A percentile compares a stretch with the other conserved stretches of the same genome.
Conservation (phyloP, 2,329 filamentous ascomycete genomes). For the Davidsoniella eucalypti region DNA sequence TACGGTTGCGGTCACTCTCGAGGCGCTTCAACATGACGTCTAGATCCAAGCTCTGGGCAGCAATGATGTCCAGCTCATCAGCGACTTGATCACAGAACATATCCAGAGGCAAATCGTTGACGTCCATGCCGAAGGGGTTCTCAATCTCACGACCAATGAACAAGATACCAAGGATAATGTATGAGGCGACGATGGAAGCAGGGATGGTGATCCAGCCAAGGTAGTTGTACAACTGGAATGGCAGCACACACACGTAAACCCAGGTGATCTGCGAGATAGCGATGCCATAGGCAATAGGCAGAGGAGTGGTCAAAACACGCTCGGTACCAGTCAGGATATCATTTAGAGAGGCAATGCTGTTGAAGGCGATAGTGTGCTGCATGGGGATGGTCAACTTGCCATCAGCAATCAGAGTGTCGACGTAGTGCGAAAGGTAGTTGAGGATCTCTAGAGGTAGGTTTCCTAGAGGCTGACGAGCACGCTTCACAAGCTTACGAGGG, state of each 20-base stretch:
- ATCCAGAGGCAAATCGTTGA: constrained; percentile 67
- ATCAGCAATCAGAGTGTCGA: constrained; percentile 42
- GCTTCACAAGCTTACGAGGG: constrained; percentile 62
- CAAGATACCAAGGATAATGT: constrained; percentile 65
- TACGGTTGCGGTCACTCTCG: constrained; percentile 27
- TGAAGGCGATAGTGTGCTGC: constrained; percentile 45
- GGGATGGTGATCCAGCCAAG: constrained; percentile 65
- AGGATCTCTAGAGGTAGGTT: constrained; percentile 75
- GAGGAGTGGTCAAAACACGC: constrained; percentile 64
- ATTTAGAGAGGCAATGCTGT: constrained; percentile 46
- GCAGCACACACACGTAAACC: constrained; percentile 65
- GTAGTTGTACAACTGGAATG: constrained; percentile 55
- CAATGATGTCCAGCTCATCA: constrained; percentile 58
- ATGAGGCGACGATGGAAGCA: constrained; percentile 53
- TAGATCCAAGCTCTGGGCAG: constrained; percentile 27
- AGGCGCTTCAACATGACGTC: constrained; percentile 20
- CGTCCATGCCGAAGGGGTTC: constrained; percentile 70
- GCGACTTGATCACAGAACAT: constrained; percentile 60
- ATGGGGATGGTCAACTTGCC: constrained; percentile 38
- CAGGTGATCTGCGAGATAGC: constrained; percentile 76
- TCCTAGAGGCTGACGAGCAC: constrained; percentile 53
- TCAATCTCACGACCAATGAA: constrained; percentile 68
- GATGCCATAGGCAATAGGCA: constrained; percentile 71
- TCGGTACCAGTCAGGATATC: constrained; percentile 59
- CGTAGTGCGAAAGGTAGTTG: constrained; percentile 50